A percentile compares a stretch with the other conserved stretches of the same genome.
These are phyloP conservation scores for Sclerotinia nivalis DNA, from an alignment of 2,329 filamentous ascomycete genomes.

Conservation along the genomic window DNA sequence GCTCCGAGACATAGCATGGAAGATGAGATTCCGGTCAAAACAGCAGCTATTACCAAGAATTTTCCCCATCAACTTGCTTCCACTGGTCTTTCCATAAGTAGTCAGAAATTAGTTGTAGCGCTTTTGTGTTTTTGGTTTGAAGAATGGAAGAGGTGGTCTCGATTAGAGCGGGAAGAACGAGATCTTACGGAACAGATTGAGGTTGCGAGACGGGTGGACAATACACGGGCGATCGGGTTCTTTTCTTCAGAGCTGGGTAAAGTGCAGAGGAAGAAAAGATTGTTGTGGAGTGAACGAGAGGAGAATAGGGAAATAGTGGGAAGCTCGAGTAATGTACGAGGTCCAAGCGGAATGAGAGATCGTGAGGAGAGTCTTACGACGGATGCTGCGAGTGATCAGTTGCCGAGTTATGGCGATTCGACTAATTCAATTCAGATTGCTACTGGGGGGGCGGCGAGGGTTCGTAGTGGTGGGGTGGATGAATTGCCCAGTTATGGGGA, in stretches of 20 bases:
- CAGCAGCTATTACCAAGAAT: slow-evolving; percentile 27
- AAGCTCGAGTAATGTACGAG: background rate
- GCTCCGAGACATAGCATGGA: background rate
- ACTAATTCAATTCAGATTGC: background rate
- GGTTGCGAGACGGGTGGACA: slow-evolving; percentile 8
- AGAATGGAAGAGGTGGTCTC: slow-evolving; percentile 34
- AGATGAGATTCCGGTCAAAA: slow-evolving; percentile 28
- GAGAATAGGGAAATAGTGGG: slow-evolving; percentile 22
- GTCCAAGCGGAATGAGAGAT: background rate
- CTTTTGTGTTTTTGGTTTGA: slow-evolving; percentile 40
- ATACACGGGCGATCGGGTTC: background rate
- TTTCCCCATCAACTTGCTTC: slow-evolving; percentile 34
- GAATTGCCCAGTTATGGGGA: slow-evolving; percentile 6
- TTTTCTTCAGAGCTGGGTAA: slow-evolving; percentile 12
- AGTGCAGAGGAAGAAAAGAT: slow-evolving; percentile 16
- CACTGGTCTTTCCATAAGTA: slow-evolving; percentile 30
- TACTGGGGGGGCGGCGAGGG: background rate
- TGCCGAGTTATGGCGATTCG: slow-evolving; percentile 13
- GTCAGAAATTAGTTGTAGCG: slow-evolving; percentile 36
- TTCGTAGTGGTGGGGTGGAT: slow-evolving; percentile 3
- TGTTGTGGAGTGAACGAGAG: slow-evolving; percentile 26
- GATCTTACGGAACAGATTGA: slow-evolving; percentile 25
- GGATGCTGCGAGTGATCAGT: background rate
- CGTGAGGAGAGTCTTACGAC: background rate
- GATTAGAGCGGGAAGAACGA: slow-evolving; percentile 32